A percentile compares a stretch with the other conserved stretches of the same genome.
Evolutionary conservation across 352 stramenopile genomes (phyloP).

Genomic region (Globisporangium takayamanum): DNA sequence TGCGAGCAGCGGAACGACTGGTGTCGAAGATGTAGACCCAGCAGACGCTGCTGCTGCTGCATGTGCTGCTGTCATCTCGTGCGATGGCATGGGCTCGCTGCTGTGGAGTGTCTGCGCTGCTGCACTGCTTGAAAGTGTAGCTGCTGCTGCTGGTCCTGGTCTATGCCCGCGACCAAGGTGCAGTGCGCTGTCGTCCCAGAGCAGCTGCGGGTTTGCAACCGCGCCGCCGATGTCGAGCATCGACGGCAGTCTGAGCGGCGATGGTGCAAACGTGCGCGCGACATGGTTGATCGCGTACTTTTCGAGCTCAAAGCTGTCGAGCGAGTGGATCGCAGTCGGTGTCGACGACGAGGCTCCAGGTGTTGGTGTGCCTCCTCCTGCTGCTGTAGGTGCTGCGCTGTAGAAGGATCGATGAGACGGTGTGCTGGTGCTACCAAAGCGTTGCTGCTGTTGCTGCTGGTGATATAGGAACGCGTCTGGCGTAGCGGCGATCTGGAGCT

Average conservation of each 20-base stretch:
- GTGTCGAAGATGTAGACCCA: not conserved
- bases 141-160: not conserved
- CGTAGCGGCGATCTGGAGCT: not conserved
- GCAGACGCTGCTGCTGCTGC: not conserved
- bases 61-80: not conserved
- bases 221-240: not conserved
- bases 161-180: not conserved
- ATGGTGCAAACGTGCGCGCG: constrained; percentile 1
- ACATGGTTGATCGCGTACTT: constrained; percentile 6
- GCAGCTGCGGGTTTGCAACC: constrained; percentile 1
- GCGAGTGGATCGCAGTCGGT: not conserved
- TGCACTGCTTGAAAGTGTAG: not conserved
- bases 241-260: not conserved
- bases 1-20: constrained; percentile 1
- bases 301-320: constrained; percentile 8
- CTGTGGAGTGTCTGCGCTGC: not conserved
- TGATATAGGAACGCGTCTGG: constrained; percentile 3
- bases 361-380: constrained; percentile 1
- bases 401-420: not conserved
- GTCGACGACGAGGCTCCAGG: not conserved
- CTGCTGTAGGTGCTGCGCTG: not conserved
- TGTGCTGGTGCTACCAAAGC: not conserved
- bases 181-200: not conserved
- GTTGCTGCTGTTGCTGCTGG: constrained; percentile 1
- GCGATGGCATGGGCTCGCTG: not conserved